Evolutionary conservation across 306 rosid species (phyloP).

Genomic region (Prunus persica): Prunus_persica_NCBIv2 NC_034010.1:19735001-19735500

Average conservation of each 20-base stretch:
- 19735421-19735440: background rate
- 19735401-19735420: background rate
- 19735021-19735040: conserved; percentile 87
- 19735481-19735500: background rate
- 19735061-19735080: background rate
- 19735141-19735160: conserved; percentile 48
- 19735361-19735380: conserved; percentile 14
- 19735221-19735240: background rate
- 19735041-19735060: conserved; percentile 50
- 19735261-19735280: conserved; percentile 1
- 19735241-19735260: background rate
- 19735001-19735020: conserved; percentile 88
- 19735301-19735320: conserved; percentile 13
- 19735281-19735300: background rate
- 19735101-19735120: conserved; percentile 46
- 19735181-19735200: conserved; percentile 30
- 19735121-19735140: conserved; percentile 64
- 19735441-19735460: background rate
- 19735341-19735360: background rate
- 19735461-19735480: background rate
- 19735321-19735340: conserved; percentile 24
- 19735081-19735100: background rate
- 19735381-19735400: conserved; percentile 7
- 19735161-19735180: conserved; percentile 67
- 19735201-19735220: conserved; percentile 23